Base-by-base conservation (phyloP, 2,329 filamentous ascomycete genomes). In the Ascochyta clinopodiicola region DNA sequence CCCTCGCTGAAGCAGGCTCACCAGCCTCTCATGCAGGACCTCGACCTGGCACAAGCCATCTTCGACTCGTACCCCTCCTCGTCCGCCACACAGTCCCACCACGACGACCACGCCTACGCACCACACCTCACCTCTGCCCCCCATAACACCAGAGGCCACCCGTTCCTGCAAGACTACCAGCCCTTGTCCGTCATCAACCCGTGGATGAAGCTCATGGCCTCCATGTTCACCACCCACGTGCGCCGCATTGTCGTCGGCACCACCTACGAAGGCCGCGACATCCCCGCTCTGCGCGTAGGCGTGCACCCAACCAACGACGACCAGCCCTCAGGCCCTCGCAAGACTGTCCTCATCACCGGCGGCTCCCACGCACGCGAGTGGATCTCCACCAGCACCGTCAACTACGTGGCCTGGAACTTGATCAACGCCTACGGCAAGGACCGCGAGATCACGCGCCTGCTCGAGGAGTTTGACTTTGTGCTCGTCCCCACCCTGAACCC, bases 361-460 rank as follows among this genome's bases (percentile, higher is more conserved):
- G 94, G 94, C 44, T 82, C 90, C n/a, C 95, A 98, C 75, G 94
- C 93, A 3, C 86, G 95, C 34, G 95, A 99, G 80, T 99, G 95
- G 95, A 96, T 99, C 62, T 91, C 92, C 42, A 92, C 89, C 0
- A 95, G 89, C 68, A 96, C 92, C 0, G 91, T 96, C 47, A 96
- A 89, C 67, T 98, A 96, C 68, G 80, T 96, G 27, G 92, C 94
- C 9, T 96, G 95, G 85, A 90, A 86, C 15, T 82, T 98, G 43
- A 90, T 96, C 67, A 93, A 90, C 0, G 85, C 87, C 4, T 96
- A 94, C 73, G 90, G 90, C 57, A 91, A 91, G 84, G 76, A 83
- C 69, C 59, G 82, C 79, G 76, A 76, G 12, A 88, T 96, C 49
- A 93, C 90, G 19, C 88, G 87, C 57, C 81, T 98, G 8, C 82